Evolutionary conservation across 2,329 filamentous ascomycete genomes (phyloP).

Genomic region (Aspergillus pseudoviridinutans): DNA sequence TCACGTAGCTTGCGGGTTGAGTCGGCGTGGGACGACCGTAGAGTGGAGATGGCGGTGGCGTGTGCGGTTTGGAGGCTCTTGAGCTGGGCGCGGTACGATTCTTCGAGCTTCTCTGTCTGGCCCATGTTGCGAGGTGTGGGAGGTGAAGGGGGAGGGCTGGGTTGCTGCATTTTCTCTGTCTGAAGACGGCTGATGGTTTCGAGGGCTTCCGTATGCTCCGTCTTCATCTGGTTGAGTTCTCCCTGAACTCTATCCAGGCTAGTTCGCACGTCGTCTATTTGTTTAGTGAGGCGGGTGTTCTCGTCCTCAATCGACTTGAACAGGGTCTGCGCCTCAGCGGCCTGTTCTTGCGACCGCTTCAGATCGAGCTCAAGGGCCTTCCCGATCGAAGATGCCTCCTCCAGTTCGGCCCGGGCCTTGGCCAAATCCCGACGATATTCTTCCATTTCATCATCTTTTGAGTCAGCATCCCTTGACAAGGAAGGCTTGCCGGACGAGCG

Average conservation of each 20-base stretch:
- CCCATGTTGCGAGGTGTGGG: constrained; percentile 11
- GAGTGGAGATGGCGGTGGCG: constrained; percentile 32
- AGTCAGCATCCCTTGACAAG: constrained; percentile 14
- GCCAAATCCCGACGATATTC: constrained; percentile 26
- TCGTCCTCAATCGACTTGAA: constrained; percentile 38
- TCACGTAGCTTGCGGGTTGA: constrained; percentile 34
- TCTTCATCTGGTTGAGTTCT: constrained; percentile 27
- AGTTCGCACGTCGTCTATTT: constrained; percentile 32
- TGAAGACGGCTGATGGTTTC: constrained; percentile 28
- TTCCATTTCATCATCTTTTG: constrained; percentile 17
- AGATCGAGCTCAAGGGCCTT: constrained; percentile 34
- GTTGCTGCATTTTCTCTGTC: constrained; percentile 26
- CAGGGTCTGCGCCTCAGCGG: constrained; percentile 34
- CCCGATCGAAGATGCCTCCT: constrained; percentile 24
- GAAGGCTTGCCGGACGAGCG: constrained; percentile 9
- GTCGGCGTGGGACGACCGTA: constrained; percentile 36
- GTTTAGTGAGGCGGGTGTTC: constrained; percentile 33
- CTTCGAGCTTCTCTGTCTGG: constrained; percentile 22
- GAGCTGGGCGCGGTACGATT: constrained; percentile 34
- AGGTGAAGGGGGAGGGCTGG: constrained; percentile 29
- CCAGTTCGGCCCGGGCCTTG: constrained; percentile 27
- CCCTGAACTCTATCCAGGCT: constrained; percentile 29
- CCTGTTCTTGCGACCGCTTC: constrained; percentile 32
- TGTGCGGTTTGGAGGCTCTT: constrained; percentile 36
- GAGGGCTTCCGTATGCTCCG: constrained; percentile 29